Evolutionary conservation across 441 rosid genomes (phyloP), one percentile per base, ranked within the genome.

Genomic region (Populus hybrid): DNA sequence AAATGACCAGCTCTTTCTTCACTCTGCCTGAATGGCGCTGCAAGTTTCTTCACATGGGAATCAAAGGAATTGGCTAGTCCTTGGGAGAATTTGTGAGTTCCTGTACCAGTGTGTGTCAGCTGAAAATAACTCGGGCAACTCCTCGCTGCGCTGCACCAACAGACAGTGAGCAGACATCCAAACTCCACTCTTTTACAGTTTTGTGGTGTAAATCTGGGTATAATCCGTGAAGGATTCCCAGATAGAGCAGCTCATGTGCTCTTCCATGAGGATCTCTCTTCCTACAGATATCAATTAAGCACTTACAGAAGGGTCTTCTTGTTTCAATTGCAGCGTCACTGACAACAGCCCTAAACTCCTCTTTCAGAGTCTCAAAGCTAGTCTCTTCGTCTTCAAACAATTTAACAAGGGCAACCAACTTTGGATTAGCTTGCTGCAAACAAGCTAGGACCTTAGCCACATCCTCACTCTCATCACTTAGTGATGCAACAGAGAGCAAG

Each of bases 81-180:
- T 79, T 87, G 97, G 3, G 98, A 85, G 77, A 89, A 90, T 79
- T 90, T 90, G 75, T 90, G 97, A 33, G 93, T 90, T 81, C 99
- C 98, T 2, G 92, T 69, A 66, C 26, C 26, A 26, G 26, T 26
- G 26, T 26, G 26, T 26, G n/a, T n/a, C 26, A 26, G 26, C 26
- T 26, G 26, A 26, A 79, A 95, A 90, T 20, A 90, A 11, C 87
- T 88, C 87, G 0, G 99, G 98, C 82, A 95, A 87, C 64, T 74
- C 90, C 90, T 7, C 87, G 90, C 75, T 31, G 79, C n/a, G 99
- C 99, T 31, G 99, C 98, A 31, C 98, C 98, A n/a, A 90, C 81
- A 0, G 99, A 93, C 14, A 95, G 85, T 1, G 97, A 95, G 42
- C 97, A 86, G 18, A 92, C 97, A 76, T 95, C 97, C 72, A 95